Conservation (phyloP, 257 asterid genomes). For the Solanum clarkiae region DNA sequence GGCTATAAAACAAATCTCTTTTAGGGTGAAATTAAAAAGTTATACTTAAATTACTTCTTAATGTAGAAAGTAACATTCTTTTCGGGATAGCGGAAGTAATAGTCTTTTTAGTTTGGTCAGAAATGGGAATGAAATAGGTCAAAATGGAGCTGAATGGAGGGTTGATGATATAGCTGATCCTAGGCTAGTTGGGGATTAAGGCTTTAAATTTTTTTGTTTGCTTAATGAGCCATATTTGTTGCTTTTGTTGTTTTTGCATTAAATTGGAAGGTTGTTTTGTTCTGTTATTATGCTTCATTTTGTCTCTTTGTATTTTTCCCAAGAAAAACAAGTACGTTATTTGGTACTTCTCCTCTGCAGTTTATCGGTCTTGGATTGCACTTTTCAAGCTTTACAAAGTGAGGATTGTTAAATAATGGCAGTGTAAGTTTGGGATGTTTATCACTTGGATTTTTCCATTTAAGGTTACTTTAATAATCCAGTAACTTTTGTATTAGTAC, state of each 20-base stretch:
- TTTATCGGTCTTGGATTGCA: background rate
- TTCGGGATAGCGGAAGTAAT: background rate
- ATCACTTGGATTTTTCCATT: background rate
- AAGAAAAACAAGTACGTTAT: background rate
- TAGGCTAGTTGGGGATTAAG: background rate
- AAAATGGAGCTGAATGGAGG: background rate
- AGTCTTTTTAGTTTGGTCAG: background rate
- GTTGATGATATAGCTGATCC: background rate
- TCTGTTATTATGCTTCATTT: background rate
- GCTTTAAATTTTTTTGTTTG: too few relatives aligned
- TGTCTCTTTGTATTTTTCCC: background rate
- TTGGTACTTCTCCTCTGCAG: background rate
- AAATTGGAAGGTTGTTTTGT: background rate
- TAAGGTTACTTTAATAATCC: background rate
- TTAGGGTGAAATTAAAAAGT: background rate
- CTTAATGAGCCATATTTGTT: background rate
- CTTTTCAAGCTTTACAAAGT: background rate
- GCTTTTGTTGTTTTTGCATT: background rate
- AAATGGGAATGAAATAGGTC: background rate
- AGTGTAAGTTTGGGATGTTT: background rate
- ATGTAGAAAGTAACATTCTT: background rate
- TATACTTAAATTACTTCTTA: background rate
- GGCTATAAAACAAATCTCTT: background rate
- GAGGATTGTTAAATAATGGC: background rate
- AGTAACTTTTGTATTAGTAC: background rate